phyloP scores from a whole-genome alignment of 1,284 basidiomycete species.

The Omphalotus olearius region DNA sequence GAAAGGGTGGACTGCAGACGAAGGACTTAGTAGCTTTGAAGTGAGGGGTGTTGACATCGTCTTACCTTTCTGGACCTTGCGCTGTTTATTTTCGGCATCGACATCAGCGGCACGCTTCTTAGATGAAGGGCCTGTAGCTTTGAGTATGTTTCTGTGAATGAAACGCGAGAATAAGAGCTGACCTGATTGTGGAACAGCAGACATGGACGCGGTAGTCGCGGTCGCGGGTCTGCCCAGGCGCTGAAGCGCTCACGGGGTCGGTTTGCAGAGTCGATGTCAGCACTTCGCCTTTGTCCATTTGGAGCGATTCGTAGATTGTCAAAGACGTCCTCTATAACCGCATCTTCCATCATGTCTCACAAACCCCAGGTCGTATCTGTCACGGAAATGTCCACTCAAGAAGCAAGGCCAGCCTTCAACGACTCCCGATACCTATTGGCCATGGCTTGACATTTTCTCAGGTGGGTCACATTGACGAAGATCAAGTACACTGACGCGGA shows the following conservation, averaged over 20 bases:
- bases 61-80: conserved; percentile 1
- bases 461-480: conserved; percentile 74
- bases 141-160: not conserved
- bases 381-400: conserved; percentile 46
- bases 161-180: not conserved
- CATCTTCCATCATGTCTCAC: conserved; percentile 11
- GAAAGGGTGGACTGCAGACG: conserved; percentile 32
- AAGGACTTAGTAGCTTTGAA: not conserved
- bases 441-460: conserved; percentile 23
- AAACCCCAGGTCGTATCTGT: conserved; percentile 41
- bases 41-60: not conserved
- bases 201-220: conserved; percentile 1
- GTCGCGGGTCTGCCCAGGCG: conserved; percentile 72
- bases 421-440: conserved; percentile 3
- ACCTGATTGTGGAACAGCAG: conserved; percentile 3
- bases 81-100: not conserved
- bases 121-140: not conserved
- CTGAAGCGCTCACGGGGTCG: conserved; percentile 82
- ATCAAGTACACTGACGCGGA: conserved; percentile 72
- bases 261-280: conserved; percentile 39
- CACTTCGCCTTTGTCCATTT: no score
- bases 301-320: no score
- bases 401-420: conserved; percentile 58
- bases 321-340: not conserved
- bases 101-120: conserved; percentile 6